Evolutionary conservation across 129 eudicot species (phyloP).

Genomic region (Heracleum sosnowskyi): DNA sequence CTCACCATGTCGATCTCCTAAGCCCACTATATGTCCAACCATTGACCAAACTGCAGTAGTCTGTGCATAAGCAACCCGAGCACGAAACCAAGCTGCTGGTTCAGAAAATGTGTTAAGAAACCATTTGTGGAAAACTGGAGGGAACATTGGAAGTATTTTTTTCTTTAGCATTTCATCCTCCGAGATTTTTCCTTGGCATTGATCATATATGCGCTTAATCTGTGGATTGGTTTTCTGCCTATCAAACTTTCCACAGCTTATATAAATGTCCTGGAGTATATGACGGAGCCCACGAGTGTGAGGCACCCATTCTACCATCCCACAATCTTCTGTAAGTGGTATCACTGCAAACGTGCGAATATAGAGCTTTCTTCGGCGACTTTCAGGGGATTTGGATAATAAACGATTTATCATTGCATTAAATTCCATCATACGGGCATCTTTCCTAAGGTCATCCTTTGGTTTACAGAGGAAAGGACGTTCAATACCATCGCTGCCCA

Average conservation of each 20-base stretch:
- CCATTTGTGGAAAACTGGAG: conserved; percentile 97
- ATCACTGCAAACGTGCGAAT: conserved; percentile 92
- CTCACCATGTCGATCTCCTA: conserved; percentile 99
- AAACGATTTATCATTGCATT: conserved; percentile 95
- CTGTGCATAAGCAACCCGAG: conserved; percentile 89
- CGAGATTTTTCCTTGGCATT: conserved; percentile 68
- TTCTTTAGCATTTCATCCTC: conserved; percentile 96
- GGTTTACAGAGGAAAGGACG: conserved; percentile 97
- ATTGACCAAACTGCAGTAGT: conserved; percentile 99
- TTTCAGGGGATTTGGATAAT: conserved; percentile 79
- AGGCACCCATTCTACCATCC: conserved; percentile 99
- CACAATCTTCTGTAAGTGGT: conserved; percentile 96
- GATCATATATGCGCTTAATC: conserved; percentile 90
- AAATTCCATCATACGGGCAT: conserved; percentile 99
- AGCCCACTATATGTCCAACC: conserved; percentile 99
- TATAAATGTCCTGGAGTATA: conserved; percentile 94
- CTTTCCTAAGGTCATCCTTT: conserved; percentile 95
- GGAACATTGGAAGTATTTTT: conserved; percentile 92
- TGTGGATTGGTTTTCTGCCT: conserved; percentile 86
- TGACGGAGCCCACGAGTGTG: conserved; percentile 99
- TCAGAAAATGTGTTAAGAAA: conserved; percentile 92
- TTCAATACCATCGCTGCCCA: conserved; percentile 87
- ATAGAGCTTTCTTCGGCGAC: conserved; percentile 91
- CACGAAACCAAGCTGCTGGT: conserved; percentile 99
- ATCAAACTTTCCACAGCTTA: conserved; percentile 91